Evolutionary conservation across 2,329 filamentous ascomycete genomes (phyloP).

Genomic region (Lasiodiplodia sp.): DNA sequence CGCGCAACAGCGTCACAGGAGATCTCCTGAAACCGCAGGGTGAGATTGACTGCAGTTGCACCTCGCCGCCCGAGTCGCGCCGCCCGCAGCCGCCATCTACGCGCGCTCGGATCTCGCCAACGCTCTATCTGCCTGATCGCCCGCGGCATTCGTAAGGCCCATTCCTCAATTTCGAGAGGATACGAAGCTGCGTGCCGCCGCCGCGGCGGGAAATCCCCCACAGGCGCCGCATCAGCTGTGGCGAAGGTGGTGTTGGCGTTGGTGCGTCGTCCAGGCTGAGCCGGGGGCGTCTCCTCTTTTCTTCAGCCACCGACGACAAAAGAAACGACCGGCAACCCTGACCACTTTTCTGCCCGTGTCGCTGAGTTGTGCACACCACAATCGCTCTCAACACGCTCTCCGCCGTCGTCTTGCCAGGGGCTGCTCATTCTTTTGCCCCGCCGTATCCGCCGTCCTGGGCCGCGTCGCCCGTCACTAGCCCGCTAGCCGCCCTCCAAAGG

Average conservation of each 20-base stretch:
- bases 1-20: slow-evolving; percentile 25
- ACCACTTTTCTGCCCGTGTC: neutral
- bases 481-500: slow-evolving; percentile 5
- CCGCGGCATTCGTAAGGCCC: slow-evolving; percentile 6
- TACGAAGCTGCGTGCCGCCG: slow-evolving; percentile 11
- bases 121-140: slow-evolving; percentile 19
- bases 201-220: slow-evolving; percentile 15
- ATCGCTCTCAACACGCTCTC: neutral
- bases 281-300: slow-evolving; percentile 20
- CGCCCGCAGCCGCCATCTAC: slow-evolving; percentile 6
- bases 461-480: slow-evolving; percentile 4
- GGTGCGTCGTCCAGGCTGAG: slow-evolving; percentile 4
- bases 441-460: slow-evolving; percentile 4
- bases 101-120: slow-evolving; percentile 6
- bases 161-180: slow-evolving; percentile 22
- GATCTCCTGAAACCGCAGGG: slow-evolving; percentile 23
- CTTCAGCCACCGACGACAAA: slow-evolving; percentile 27
- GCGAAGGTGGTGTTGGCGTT: slow-evolving; percentile 16
- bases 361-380: neutral
- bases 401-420: slow-evolving; percentile 18
- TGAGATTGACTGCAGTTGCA: slow-evolving; percentile 18
- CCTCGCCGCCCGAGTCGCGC: slow-evolving; percentile 6
- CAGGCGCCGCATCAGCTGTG: slow-evolving; percentile 25
- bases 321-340: neutral
- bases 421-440: slow-evolving; percentile 21